Conservation (phyloP, 805 yeast genomes). For the Myxozyma vanderwaltii region DNA sequence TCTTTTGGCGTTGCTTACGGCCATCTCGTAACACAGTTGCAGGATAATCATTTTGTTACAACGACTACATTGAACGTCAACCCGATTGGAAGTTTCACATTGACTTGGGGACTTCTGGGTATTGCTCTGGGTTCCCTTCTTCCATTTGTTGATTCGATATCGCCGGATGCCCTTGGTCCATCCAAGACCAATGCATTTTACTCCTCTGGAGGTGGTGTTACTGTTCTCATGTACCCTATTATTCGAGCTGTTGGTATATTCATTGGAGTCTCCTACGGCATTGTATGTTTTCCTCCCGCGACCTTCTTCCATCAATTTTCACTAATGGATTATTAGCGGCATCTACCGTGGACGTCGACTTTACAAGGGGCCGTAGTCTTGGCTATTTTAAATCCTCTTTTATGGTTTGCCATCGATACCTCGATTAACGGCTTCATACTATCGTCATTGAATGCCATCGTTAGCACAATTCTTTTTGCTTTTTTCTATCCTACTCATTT, state of each 20-base stretch:
- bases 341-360: conserved; percentile 44
- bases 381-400: conserved; percentile 45
- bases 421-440: conserved; percentile 44
- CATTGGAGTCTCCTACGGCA: conserved; percentile 46
- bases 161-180: conserved; percentile 25
- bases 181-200: not conserved
- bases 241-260: conserved; percentile 46
- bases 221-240: conserved; percentile 38
- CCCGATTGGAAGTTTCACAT: conserved; percentile 34
- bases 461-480: conserved; percentile 40
- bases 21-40: conserved; percentile 38
- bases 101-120: conserved; percentile 40
- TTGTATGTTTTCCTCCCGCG: conserved; percentile 23
- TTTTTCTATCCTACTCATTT: conserved; percentile 33
- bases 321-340: conserved; percentile 31
- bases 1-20: conserved; percentile 40
- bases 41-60: conserved; percentile 39
- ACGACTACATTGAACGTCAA: conserved; percentile 35
- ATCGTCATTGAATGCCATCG: conserved; percentile 40
- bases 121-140: conserved; percentile 38
- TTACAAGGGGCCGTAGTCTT: conserved; percentile 44
- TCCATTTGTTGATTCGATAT: conserved; percentile 37
- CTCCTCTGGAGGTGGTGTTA: conserved; percentile 13
- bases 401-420: conserved; percentile 46
- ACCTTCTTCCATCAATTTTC: not conserved